Conservation (phyloP, 495 filamentous ascomycete genomes). For the Halenospora varia region DNA sequence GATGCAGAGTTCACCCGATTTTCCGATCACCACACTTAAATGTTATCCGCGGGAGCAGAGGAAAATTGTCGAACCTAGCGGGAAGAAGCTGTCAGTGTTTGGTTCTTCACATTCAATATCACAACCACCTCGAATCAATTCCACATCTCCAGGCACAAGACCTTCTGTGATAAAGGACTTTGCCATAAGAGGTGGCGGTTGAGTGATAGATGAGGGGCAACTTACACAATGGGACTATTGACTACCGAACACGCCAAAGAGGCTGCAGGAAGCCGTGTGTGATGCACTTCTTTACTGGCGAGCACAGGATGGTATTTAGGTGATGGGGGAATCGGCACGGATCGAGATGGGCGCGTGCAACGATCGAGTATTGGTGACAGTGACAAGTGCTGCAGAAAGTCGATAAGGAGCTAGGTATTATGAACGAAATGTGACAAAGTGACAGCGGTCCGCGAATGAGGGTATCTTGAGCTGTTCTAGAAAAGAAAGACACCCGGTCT, state of each 20-base stretch:
- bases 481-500: constrained; percentile 23
- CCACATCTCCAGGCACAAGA: neutral
- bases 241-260: constrained; percentile 2
- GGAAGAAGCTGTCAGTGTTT: neutral
- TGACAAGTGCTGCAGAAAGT: constrained; percentile 13
- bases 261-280: constrained; percentile 16
- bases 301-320: neutral
- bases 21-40: neutral
- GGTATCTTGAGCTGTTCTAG: constrained; percentile 23
- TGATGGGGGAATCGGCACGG: neutral
- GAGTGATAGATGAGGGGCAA: neutral
- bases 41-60: neutral
- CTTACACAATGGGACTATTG: neutral
- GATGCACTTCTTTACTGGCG: constrained; percentile 17
- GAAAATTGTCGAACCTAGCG: neutral
- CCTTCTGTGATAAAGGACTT: neutral
- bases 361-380: constrained; percentile 8
- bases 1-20: neutral
- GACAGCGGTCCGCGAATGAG: constrained; percentile 2
- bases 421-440: neutral
- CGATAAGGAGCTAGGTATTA: neutral
- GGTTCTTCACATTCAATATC: neutral
- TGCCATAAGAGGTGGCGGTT: neutral
- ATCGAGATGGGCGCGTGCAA: neutral
- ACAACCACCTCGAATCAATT: neutral